phyloP scores from a whole-genome alignment of 805 yeast genomes.

The Yarrowia sp. region DNA sequence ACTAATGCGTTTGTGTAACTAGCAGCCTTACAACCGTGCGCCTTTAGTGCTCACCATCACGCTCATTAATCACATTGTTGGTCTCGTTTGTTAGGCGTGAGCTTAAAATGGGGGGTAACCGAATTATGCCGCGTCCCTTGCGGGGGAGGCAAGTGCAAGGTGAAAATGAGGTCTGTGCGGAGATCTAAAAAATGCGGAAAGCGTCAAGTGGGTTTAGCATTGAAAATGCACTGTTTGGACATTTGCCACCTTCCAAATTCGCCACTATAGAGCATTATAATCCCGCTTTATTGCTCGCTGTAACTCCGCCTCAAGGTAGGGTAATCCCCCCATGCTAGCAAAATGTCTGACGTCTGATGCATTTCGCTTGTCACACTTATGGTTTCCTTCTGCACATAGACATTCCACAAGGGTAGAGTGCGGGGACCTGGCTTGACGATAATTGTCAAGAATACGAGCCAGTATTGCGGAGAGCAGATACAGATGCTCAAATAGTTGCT shows the following conservation, averaged over 20 bases:
- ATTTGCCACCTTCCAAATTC: background rate
- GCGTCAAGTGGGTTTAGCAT: background rate
- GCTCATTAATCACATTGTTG: background rate
- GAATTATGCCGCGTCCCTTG: slow-evolving; percentile 8
- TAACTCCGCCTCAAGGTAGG: background rate
- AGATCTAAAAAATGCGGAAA: background rate
- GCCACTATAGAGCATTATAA: background rate
- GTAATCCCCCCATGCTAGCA: slow-evolving; percentile 22
- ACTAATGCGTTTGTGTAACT: background rate
- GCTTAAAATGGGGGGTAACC: background rate
- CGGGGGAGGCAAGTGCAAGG: slow-evolving; percentile 12
- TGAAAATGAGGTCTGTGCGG: background rate
- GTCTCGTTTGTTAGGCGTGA: background rate
- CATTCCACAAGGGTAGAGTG: slow-evolving; percentile 7
- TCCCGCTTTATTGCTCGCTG: background rate
- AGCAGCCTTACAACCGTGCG: background rate
- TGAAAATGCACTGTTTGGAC: background rate
- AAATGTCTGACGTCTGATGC: slow-evolving; percentile 8
- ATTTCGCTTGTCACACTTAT: slow-evolving; percentile 10
- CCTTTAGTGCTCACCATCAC: background rate
- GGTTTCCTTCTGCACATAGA: slow-evolving; percentile 1
- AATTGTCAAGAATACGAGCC: background rate
- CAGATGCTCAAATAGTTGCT: no score
- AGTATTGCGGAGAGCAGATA: no score
- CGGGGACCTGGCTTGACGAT: background rate